Evolutionary conservation across 495 filamentous ascomycete genomes (phyloP), one percentile per base, ranked within the genome.

Genomic region (Penicillium subrubescens): DNA sequence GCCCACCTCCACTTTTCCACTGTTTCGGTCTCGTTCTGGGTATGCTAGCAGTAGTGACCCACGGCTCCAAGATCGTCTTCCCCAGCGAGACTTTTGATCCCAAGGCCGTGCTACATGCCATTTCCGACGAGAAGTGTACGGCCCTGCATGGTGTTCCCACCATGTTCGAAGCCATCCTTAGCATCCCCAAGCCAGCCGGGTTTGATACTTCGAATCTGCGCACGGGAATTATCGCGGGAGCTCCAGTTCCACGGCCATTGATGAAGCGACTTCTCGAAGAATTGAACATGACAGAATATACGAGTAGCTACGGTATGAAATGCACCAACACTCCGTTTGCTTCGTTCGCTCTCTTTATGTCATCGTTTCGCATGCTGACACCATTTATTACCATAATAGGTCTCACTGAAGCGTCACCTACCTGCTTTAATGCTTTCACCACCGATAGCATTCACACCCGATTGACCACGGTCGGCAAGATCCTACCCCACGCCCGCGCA

Each of bases 1-100:
- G 88, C 69, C 88, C 89, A 2, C 88, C 88, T 2, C 89, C 88
- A 0, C 78, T 91, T 1, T 92, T 90, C 76, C 89, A 91, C 75
- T 91, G 89, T 79, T 92, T 92, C 70, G 88, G 88, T 15, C 83
- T 92, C 29, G 88, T 90, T 25, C 82, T 92, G 19, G 89, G 89
- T 8, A 82, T 92, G 66, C 81, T 90, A 67, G 83, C 88, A 0
- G 83, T 86, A 37, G 73, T 90, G 46, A 89, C 88, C 0, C 88
- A 90, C 71, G 88, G 88, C 39, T 81, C 84, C 51, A 89, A 86
- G 66, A 86, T 90, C 61, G 82, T 90, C 34, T 88, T 89, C 69
- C 88, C 89, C 5, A 79, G 81, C 58, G 86, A 88, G 63, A 83
- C 84, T 3, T 92, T 92, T 65, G 84, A 88, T 64, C 77, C 88